Base-by-base conservation (phyloP, 352 stramenopile species). In the Phytophthora brassicae region DNA sequence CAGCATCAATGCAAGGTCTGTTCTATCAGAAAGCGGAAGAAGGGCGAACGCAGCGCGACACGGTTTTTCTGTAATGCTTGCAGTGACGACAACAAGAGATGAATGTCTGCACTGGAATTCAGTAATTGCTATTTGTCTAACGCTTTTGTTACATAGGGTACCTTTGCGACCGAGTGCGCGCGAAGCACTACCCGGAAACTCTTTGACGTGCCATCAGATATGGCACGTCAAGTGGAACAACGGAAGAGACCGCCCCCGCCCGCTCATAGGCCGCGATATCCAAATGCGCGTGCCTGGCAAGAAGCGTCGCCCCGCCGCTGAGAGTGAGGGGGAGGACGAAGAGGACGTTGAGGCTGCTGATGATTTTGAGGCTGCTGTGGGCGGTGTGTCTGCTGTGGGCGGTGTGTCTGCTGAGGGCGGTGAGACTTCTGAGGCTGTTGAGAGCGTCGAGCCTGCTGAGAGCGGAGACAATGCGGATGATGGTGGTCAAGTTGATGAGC, bases 171-270 rank as follows among this genome's bases (percentile, higher is more conserved):
- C 29, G 29, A 14, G 29, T 36, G 29, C 9, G 55, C 1, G 44
- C 35, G 0, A n/a, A 13, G 2, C 19, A 50, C 26, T 63, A 63
- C 26, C 23, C 33, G 1, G 19, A 16, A 63, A 63, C 24, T 48
- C 20, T 8, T 41, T 49, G 31, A 63, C 55, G 13, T 56, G 35
- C 55, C 38, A 45, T 20, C n/a, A n/a, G n/a, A n/a, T n/a, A n/a
- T n/a, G n/a, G n/a, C n/a, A n/a, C n/a, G n/a, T n/a, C n/a, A n/a
- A 43, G 35, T 63, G 53, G 42, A 60, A 60, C 16, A 52, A 51
- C 11, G 42, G 53, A 2, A 8, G 36, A 2, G 19, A 48, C 29
- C 29, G 22, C 19, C 39, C 6, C 31, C 54, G n/a, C 31, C 44
- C 44, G 2, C 31, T n/a, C 14, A 7, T 55, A 6, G 54, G 33